phyloP scores from a whole-genome alignment of 2,329 filamentous ascomycete species.

The Fusarium floridanum region DNA sequence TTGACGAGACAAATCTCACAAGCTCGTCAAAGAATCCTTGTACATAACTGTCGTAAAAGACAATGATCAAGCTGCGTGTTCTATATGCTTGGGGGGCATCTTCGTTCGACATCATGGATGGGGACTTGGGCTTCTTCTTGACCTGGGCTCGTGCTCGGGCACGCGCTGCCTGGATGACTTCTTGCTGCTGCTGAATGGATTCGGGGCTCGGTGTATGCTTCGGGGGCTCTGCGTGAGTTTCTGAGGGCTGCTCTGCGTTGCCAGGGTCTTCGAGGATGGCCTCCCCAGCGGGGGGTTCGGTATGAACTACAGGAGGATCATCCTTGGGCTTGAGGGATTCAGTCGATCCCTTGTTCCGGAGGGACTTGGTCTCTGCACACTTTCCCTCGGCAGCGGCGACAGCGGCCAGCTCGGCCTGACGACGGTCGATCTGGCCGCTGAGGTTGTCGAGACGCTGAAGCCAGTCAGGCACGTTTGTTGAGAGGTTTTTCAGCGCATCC shows the following conservation, averaged over 20 bases:
- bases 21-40: constrained; percentile 86
- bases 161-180: constrained; percentile 59
- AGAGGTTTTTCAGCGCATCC: constrained; percentile 69
- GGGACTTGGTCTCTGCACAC: constrained; percentile 53
- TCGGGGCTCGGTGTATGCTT: constrained; percentile 40
- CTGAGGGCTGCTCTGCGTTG: constrained; percentile 24
- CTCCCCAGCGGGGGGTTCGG: constrained; percentile 29
- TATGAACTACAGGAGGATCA: constrained; percentile 46
- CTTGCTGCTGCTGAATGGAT: constrained; percentile 55
- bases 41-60: constrained; percentile 93
- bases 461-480: constrained; percentile 71
- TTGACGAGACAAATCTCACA: constrained; percentile 83
- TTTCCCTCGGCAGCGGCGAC: constrained; percentile 51
- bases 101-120: constrained; percentile 65
- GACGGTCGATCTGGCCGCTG: constrained; percentile 70
- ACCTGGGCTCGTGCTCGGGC: constrained; percentile 59
- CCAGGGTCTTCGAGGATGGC: constrained; percentile 38
- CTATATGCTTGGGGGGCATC: constrained; percentile 70
- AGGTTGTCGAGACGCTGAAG: constrained; percentile 70
- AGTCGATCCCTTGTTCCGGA: constrained; percentile 66
- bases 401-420: constrained; percentile 71
- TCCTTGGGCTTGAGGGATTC: constrained; percentile 66
- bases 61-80: constrained; percentile 81
- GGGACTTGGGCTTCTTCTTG: constrained; percentile 64
- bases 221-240: constrained; percentile 46